Evolutionary conservation across 495 filamentous ascomycete genomes (phyloP).

Genomic region (Hypoxylon subgilvum): DNA sequence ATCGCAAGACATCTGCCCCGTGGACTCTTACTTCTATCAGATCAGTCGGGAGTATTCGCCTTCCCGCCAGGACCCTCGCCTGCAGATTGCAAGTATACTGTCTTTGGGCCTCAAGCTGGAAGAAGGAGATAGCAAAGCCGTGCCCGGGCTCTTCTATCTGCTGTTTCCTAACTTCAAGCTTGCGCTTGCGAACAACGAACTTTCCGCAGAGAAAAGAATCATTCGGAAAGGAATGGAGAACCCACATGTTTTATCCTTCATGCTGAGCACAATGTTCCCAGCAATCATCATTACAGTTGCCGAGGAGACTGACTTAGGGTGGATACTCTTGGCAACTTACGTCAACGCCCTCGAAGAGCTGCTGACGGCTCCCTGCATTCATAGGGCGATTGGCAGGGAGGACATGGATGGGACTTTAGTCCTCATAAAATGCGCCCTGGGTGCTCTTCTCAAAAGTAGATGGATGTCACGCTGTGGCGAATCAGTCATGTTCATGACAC

Average conservation of each 20-base stretch:
- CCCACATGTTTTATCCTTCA: conserved; percentile 49
- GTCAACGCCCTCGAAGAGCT: conserved; percentile 36
- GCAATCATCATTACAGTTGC: conserved; percentile 44
- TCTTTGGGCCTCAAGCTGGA: conserved; percentile 55
- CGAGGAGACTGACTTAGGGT: conserved; percentile 30
- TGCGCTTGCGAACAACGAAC: conserved; percentile 49
- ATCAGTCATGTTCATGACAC: conserved; percentile 12
- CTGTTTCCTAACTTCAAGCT: conserved; percentile 59
- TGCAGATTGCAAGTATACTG: conserved; percentile 56
- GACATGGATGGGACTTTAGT: conserved; percentile 33
- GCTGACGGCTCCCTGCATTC: conserved; percentile 34
- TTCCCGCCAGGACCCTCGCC: conserved; percentile 53
- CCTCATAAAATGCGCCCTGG: conserved; percentile 30
- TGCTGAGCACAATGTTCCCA: conserved; percentile 52
- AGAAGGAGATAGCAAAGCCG: conserved; percentile 49
- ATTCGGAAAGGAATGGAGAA: conserved; percentile 50
- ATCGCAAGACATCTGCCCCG: conserved; percentile 53
- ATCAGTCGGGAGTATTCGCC: conserved; percentile 57
- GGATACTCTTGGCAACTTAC: conserved; percentile 51
- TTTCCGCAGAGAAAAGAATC: conserved; percentile 47
- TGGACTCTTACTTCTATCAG: conserved; percentile 56
- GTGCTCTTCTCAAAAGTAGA: too few species aligned
- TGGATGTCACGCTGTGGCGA: too few species aligned
- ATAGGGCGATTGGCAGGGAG: conserved; percentile 34
- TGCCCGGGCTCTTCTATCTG: conserved; percentile 56